These are phyloP conservation scores for Cercospora brassicicola DNA, from an alignment of 2,329 filamentous ascomycete genomes.

Conservation along the genomic window DNA sequence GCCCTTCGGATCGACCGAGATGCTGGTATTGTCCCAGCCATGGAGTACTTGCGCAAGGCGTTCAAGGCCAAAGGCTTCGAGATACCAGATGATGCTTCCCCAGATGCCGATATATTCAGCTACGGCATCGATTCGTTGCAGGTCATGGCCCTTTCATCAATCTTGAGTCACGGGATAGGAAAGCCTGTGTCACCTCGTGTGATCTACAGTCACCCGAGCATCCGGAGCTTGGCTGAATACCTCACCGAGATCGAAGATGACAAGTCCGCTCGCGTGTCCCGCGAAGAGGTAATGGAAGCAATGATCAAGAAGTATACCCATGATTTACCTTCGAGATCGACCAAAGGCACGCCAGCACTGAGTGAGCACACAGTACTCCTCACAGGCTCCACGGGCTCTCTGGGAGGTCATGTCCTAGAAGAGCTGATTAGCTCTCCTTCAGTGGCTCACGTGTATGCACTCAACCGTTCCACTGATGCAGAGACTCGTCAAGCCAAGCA, in stretches of 20 bases:
- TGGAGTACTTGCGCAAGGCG: constrained; percentile 19
- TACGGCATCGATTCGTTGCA: constrained; percentile 41
- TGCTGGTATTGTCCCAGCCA: constrained; percentile 23
- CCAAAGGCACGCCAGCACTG: not conserved
- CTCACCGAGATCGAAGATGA: constrained; percentile 19
- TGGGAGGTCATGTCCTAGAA: constrained; percentile 40
- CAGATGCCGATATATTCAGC: constrained; percentile 39
- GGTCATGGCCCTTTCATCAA: constrained; percentile 32
- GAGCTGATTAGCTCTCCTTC: constrained; percentile 30
- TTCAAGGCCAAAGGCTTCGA: constrained; percentile 23
- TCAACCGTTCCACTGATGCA: constrained; percentile 36
- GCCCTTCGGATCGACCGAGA: not conserved
- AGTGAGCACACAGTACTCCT: constrained; percentile 34
- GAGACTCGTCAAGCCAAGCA: constrained; percentile 27
- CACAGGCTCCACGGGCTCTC: constrained; percentile 41
- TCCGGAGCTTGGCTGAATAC: constrained; percentile 31
- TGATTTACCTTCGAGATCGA: constrained; percentile 18
- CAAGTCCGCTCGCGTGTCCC: not conserved
- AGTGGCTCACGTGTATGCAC: constrained; percentile 36
- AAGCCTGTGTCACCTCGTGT: constrained; percentile 33
- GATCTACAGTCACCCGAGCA: constrained; percentile 38
- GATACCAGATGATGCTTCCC: constrained; percentile 22
- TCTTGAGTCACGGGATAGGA: constrained; percentile 27
- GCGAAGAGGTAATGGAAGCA: constrained; percentile 29
- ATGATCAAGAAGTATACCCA: constrained; percentile 37